These are phyloP conservation scores for Dioscorea cayenensis DNA, from an alignment of 116 monocot genomes.

Conservation along the genomic window DNA sequence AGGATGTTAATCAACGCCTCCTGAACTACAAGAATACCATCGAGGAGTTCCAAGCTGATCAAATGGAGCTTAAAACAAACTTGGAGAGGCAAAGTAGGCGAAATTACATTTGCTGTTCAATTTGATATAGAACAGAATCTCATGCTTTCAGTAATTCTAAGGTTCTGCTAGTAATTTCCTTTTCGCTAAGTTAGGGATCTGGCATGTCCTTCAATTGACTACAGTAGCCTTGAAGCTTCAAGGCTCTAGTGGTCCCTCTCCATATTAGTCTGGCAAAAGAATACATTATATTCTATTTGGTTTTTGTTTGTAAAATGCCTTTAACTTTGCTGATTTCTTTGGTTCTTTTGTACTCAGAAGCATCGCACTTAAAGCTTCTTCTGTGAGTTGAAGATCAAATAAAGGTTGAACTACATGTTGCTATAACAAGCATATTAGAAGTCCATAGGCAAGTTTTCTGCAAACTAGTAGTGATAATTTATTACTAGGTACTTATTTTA, in stretches of 20 bases:
- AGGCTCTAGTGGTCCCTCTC: not conserved
- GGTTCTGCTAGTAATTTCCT: not conserved
- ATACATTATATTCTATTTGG: not conserved
- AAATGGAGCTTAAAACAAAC: slow-evolving; percentile 59
- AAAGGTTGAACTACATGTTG: not conserved
- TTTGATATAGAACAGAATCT: not conserved
- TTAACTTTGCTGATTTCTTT: not conserved
- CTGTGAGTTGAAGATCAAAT: not conserved
- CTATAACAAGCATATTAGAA: not conserved
- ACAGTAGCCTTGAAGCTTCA: not conserved
- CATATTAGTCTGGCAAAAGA: not conserved
- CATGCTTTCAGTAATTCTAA: not conserved
- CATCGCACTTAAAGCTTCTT: not conserved
- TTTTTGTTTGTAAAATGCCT: not conserved
- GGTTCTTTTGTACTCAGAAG: not conserved
- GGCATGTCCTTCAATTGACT: not conserved
- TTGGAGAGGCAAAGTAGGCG: slow-evolving; percentile 70
- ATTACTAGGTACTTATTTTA: too few species aligned
- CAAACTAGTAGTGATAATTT: too few species aligned
- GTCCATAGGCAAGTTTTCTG: not conserved
- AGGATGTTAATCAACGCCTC: slow-evolving; percentile 67
- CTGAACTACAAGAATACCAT: slow-evolving; percentile 44
- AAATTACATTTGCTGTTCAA: not conserved
- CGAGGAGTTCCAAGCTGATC: slow-evolving; percentile 63
- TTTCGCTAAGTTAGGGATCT: not conserved